Evolutionary conservation across 495 filamentous ascomycete species (phyloP).

Genomic region (Aspergillus mulundensis): DNA sequence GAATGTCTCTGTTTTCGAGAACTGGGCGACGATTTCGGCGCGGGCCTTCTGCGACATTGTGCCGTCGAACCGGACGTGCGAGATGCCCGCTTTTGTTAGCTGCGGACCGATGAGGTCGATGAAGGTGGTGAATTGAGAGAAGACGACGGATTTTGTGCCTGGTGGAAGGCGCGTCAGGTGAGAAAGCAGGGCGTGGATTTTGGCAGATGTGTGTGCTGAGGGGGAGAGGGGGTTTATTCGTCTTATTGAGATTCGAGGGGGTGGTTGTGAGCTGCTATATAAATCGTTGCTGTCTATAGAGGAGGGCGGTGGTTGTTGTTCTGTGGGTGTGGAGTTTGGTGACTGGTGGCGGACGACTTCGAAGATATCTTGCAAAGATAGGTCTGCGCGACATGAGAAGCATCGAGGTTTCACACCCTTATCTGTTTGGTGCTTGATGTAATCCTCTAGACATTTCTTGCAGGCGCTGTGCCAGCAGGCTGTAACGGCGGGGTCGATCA

Average conservation of each 20-base stretch:
- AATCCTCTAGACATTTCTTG: slow-evolving; percentile 82
- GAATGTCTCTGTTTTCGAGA: slow-evolving; percentile 47
- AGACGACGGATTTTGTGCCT: slow-evolving; percentile 83
- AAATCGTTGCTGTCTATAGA: slow-evolving; percentile 17
- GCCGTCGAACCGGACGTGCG: slow-evolving; percentile 83
- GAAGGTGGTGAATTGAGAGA: slow-evolving; percentile 96
- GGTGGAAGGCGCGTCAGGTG: slow-evolving; percentile 67
- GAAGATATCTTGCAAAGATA: slow-evolving; percentile 83
- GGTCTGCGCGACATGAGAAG: slow-evolving; percentile 80
- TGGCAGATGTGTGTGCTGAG: slow-evolving; percentile 63
- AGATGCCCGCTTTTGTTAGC: slow-evolving; percentile 65
- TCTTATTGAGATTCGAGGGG: slow-evolving; percentile 72
- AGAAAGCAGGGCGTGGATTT: slow-evolving; percentile 73
- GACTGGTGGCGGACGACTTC: slow-evolving; percentile 67
- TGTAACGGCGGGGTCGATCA: slow-evolving; percentile 89
- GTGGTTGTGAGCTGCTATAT: slow-evolving; percentile 32
- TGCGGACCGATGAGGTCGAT: slow-evolving; percentile 83
- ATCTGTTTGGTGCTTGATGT: slow-evolving; percentile 79
- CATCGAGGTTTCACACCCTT: slow-evolving; percentile 72
- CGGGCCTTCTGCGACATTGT: slow-evolving; percentile 83
- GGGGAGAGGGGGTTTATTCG: slow-evolving; percentile 68
- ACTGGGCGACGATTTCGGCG: slow-evolving; percentile 68
- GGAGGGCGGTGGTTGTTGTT: slow-evolving; percentile 4
- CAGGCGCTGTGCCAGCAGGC: slow-evolving; percentile 97
- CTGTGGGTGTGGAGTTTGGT: slow-evolving; percentile 22